Conservation (phyloP, 768 basidiomycete species). For the Suillus spraguei region DNA sequence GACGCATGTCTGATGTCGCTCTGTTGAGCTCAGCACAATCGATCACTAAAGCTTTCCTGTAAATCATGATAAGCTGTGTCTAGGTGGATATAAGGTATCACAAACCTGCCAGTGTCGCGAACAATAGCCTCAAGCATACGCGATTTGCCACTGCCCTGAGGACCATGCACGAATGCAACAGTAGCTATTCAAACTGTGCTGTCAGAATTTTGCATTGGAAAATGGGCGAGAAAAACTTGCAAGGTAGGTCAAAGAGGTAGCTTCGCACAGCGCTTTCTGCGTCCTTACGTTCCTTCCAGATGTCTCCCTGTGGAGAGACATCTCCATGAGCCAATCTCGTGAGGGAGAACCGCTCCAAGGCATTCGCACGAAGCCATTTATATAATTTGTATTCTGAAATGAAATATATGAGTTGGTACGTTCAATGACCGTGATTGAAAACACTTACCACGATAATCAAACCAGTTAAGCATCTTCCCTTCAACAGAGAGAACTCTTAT, state of each 20-base stretch:
- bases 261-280: slow-evolving; percentile 67
- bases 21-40: slow-evolving; percentile 81
- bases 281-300: slow-evolving; percentile 86
- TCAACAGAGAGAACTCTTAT: slow-evolving; percentile 84
- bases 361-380: slow-evolving; percentile 71
- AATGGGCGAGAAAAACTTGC: slow-evolving; percentile 40
- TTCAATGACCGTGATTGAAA: not conserved
- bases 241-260: slow-evolving; percentile 80
- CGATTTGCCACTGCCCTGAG: slow-evolving; percentile 81
- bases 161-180: slow-evolving; percentile 78
- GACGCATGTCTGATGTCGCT: slow-evolving; percentile 64
- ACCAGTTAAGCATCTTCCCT: slow-evolving; percentile 81
- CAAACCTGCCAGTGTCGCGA: slow-evolving; percentile 54
- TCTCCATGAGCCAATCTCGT: slow-evolving; percentile 23
- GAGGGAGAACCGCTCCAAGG: slow-evolving; percentile 53
- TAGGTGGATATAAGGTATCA: not conserved
- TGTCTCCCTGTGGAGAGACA: slow-evolving; percentile 37
- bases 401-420: slow-evolving; percentile 5
- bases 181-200: slow-evolving; percentile 48
- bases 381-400: slow-evolving; percentile 68
- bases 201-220: slow-evolving; percentile 11
- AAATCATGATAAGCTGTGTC: slow-evolving; percentile 4
- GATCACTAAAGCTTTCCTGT: slow-evolving; percentile 73
- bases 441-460: slow-evolving; percentile 69
- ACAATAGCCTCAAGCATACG: slow-evolving; percentile 58